Evolutionary conservation across 768 basidiomycete genomes (phyloP).

Genomic region (Mrakia frigida): DNA sequence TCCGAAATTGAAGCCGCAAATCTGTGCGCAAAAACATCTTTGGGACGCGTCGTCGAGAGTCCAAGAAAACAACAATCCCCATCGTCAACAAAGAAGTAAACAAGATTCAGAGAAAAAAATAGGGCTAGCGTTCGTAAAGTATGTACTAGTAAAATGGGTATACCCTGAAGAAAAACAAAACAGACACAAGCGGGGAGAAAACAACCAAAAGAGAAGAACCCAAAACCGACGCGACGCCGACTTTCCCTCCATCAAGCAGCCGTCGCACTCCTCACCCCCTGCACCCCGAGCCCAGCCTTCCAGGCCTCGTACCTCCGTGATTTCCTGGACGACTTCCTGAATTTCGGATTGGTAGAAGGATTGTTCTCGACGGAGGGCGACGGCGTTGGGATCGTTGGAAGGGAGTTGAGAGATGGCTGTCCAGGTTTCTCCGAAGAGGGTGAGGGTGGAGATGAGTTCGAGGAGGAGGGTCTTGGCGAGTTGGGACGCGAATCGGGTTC

Average conservation of each 20-base stretch:
- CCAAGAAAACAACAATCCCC: too few species aligned
- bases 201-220: neutral
- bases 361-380: neutral
- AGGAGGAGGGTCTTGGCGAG: neutral
- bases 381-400: neutral
- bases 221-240: neutral
- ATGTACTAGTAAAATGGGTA: neutral
- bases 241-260: neutral
- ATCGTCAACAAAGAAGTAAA: too few species aligned
- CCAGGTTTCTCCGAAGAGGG: neutral
- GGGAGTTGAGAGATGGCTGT: neutral
- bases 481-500: neutral
- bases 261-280: slow-evolving; percentile 1
- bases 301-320: neutral
- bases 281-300: slow-evolving; percentile 4
- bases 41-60: too few species aligned
- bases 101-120: too few species aligned
- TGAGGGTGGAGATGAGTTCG: slow-evolving; percentile 10
- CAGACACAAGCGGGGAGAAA: neutral
- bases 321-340: neutral
- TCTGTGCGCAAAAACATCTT: too few species aligned
- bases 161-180: neutral
- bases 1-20: too few species aligned
- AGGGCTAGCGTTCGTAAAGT: neutral
- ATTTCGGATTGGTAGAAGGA: slow-evolving; percentile 6